Base-by-base conservation (phyloP, 805 yeast species). In the Jamesozyma jinghongensis region DNA sequence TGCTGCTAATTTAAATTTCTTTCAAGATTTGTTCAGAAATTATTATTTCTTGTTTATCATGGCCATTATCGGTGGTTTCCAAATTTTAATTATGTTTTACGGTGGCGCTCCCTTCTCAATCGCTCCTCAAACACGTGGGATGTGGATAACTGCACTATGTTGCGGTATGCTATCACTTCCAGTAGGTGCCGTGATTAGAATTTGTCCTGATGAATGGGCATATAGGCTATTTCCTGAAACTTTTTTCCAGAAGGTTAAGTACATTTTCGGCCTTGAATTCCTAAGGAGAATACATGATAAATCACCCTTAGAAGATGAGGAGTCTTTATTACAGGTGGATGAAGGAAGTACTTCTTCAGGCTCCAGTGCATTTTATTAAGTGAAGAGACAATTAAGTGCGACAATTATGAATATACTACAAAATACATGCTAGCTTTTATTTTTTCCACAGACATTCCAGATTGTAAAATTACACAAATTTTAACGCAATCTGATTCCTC, bases 71-170 rank as follows among this genome's bases (percentile, higher is more conserved):
- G 92, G 80, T 25, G 88, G 83, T 4, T 75, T 79, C 63, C 98
- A 92, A 66, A 68, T 87, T 3, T 62, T 90, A 40, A 90, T 92
- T 52, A 92, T 92, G 97, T 84, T 79, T 63, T 90, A 85, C 47
- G 99, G 99, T 40, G 98, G 99, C 41, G 84, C 90, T 32, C 96
- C 98, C 0, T 92, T 92, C 64, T 77, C 88, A 6, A 72, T 88
- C 48, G 76, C 75, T 2, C 72, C 81, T 46, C 94, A 84, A 63
- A 81, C 94, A 1, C 82, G 83, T 6, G 77, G 77, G 1, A 78
- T 80, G 83, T 94, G 98, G 98, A 92, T 75, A 1, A 78, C 86
- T 2, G 92, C 97, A 0, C 63, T 90, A 4, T 54, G 83, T 20
- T 77, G 94, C 65, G 97, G 97, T 25, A 58, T 82, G 47, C 37